phyloP scores from a whole-genome alignment of 2,329 filamentous ascomycete genomes.

The Zasmidium cellare region DNA sequence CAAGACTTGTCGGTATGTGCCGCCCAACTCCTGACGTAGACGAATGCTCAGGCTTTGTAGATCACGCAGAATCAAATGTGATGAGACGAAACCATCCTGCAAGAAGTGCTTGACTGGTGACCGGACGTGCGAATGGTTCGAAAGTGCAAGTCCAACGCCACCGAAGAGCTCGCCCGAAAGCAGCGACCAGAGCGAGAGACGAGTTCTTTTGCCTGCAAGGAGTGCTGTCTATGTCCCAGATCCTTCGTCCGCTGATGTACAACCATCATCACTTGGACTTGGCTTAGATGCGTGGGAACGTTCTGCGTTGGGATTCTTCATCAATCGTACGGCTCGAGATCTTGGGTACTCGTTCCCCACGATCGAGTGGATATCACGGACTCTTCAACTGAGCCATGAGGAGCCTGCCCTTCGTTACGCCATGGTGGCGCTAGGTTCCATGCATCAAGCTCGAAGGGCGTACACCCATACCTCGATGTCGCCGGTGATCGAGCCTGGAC shows the following conservation, averaged over 20 bases:
- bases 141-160: neutral
- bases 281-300: neutral
- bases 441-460: constrained; percentile 6
- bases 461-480: constrained; percentile 7
- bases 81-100: constrained; percentile 2
- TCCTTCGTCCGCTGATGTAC: neutral
- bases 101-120: neutral
- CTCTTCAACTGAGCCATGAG: constrained; percentile 6
- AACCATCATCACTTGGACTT: constrained; percentile 4
- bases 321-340: constrained; percentile 7
- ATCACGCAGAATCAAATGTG: constrained; percentile 8
- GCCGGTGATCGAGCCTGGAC: constrained; percentile 1
- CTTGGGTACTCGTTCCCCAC: constrained; percentile 8
- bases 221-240: neutral
- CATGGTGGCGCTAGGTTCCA: constrained; percentile 7
- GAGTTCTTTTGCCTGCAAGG: neutral
- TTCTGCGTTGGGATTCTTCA: constrained; percentile 8
- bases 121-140: neutral
- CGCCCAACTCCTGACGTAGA: neutral
- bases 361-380: constrained; percentile 2
- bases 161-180: neutral
- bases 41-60: neutral
- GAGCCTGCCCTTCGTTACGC: constrained; percentile 8
- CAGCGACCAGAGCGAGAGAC: neutral
- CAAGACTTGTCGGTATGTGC: constrained; percentile 6